Evolutionary conservation across 2,329 filamentous ascomycete genomes (phyloP), one percentile per base, ranked within the genome.

Genomic region (Neonectria ditissima): DNA sequence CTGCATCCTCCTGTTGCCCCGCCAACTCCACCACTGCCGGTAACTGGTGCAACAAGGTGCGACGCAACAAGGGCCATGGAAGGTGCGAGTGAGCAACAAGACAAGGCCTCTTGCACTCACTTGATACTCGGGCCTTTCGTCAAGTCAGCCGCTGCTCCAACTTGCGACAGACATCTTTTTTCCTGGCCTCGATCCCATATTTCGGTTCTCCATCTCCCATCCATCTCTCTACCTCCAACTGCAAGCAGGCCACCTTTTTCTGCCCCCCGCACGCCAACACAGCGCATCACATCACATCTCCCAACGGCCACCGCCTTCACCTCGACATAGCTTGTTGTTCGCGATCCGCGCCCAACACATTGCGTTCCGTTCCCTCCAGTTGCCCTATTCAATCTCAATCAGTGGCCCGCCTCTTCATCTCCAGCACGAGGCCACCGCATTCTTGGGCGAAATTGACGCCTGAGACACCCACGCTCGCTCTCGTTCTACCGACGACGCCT

Each of bases 11-110:
- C 10, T 54, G 78, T 79, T 79, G 78, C 77, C 72, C 53, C 45
- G 77, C 70, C 78, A 79, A 79, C 78, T 65, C 67, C 66, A 75
- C 74, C 71, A 74, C 75, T 70, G 58, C 69, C 68, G 60, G 63
- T 73, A 69, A 71, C 72, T 73, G 71, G 67, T 61, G 64, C 64
- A 66, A 63, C 64, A 57, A 37, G 59, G 53, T 34, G 32, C 52
- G 60, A 63, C 67, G 67, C 60, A 73, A 72, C 70, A 68, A 69
- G 55, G 62, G 14, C 65, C 34, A 37, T 37, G 34, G n/a, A 41
- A 65, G 41, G 45, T 22, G 30, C 47, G 55, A 56, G 52, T 20
- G 51, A 52, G 61, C 55, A 63, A 63, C 61, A 63, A 63, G 61
- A 44, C 61, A 55, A 44, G 44, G 32, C 52, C 69, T 68, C 65